Percentiles rank a stretch among this genome's conserved stretches.
phyloP scores from a whole-genome alignment of 192 early-diverging fungal species.

The Entomortierella chlamydospora region DNA sequence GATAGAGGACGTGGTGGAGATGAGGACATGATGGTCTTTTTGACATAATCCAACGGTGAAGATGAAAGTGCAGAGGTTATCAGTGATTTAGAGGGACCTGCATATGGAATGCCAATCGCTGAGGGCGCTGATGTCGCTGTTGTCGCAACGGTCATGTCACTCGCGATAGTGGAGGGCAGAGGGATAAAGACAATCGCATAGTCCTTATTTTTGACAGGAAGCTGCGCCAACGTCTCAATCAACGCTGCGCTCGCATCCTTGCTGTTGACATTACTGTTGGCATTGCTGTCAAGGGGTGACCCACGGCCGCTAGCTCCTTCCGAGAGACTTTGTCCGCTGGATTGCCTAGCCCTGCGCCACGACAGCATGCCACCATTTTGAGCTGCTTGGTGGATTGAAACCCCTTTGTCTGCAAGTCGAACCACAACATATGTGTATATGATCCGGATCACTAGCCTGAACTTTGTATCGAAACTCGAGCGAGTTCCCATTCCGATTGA shows the following conservation, averaged over 20 bases:
- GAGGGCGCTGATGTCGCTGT: neutral
- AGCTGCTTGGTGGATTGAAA: constrained; percentile 35
- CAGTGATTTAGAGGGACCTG: neutral
- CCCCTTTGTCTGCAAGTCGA: constrained; percentile 32
- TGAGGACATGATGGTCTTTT: constrained; percentile 29
- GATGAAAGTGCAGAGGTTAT: constrained; percentile 15
- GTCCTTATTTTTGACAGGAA: constrained; percentile 48
- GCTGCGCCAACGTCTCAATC: constrained; percentile 30
- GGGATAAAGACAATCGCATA: constrained; percentile 26
- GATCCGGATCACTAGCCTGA: constrained; percentile 38
- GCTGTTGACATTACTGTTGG: neutral
- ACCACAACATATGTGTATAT: constrained; percentile 46
- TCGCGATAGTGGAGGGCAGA: neutral
- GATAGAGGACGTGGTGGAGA: constrained; percentile 3
- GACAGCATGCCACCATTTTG: constrained; percentile 22
- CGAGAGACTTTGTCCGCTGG: neutral
- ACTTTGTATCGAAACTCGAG: constrained; percentile 34
- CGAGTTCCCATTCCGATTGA: constrained; percentile 45
- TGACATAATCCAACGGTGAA: constrained; percentile 25
- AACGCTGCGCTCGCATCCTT: constrained; percentile 21
- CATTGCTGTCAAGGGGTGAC: neutral
- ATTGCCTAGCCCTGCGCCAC: constrained; percentile 30
- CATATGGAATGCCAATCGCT: neutral
- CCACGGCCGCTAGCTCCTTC: neutral
- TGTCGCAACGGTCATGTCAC: neutral